Evolutionary conservation across 441 rosid genomes (phyloP).

Genomic region (Pelargonium myrrhifolium): DNA sequence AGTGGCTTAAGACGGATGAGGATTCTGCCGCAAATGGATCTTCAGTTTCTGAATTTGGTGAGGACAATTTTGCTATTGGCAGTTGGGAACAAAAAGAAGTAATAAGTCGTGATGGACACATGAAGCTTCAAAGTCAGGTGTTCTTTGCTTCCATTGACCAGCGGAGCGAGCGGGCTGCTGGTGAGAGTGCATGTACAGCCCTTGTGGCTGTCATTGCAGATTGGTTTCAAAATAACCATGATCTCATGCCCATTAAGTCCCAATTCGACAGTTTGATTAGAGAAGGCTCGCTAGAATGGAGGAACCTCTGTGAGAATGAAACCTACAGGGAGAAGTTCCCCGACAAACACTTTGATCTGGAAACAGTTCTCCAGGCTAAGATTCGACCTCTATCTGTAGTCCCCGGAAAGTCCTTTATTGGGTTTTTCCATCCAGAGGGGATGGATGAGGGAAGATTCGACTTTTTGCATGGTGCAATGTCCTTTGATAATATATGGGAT

Average conservation of each 20-base stretch:
- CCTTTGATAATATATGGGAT: constrained; percentile 86
- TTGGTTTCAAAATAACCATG: constrained; percentile 68
- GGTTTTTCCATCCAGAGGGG: constrained; percentile 78
- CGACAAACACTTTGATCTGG: constrained; percentile 85
- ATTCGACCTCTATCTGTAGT: constrained; percentile 54
- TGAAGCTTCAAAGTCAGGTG: constrained; percentile 63
- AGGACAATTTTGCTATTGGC: constrained; percentile 73
- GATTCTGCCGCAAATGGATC: constrained; percentile 46
- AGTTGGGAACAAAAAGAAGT: constrained; percentile 71
- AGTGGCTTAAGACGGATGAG: constrained; percentile 56
- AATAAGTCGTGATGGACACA: constrained; percentile 69
- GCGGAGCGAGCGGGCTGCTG: constrained; percentile 79
- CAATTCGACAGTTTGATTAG: constrained; percentile 75
- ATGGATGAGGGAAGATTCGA: constrained; percentile 56
- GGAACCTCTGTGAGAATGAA: constrained; percentile 67
- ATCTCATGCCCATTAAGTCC: constrained; percentile 73
- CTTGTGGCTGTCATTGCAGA: constrained; percentile 78
- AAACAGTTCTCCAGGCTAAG: constrained; percentile 73
- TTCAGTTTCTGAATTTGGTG: constrained; percentile 74
- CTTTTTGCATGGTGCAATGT: constrained; percentile 71
- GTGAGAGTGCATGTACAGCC: constrained; percentile 89
- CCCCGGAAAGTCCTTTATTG: constrained; percentile 64
- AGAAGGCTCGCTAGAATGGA: constrained; percentile 84
- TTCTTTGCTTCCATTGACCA: constrained; percentile 91
- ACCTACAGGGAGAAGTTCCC: constrained; percentile 59